These are phyloP conservation scores for Pythium sukuiense DNA, from an alignment of 352 stramenopile genomes.

Conservation along the genomic window DNA sequence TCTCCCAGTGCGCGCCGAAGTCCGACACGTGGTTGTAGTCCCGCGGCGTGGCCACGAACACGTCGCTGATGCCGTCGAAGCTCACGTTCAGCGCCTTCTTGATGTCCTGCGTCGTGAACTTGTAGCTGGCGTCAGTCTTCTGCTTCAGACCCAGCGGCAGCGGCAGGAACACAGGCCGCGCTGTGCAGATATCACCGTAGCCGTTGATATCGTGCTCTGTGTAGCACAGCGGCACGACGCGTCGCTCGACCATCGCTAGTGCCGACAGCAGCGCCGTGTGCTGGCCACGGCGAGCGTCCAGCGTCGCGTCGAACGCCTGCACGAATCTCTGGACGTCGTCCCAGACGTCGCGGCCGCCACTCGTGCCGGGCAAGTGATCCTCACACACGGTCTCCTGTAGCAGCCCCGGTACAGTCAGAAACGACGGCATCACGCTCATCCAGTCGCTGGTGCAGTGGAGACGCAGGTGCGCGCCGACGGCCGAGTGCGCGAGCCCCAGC, in stretches of 20 bases:
- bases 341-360: background rate
- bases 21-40: slow-evolving; percentile 51
- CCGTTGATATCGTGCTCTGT: slow-evolving; percentile 13
- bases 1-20: slow-evolving; percentile 55
- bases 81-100: slow-evolving; percentile 3
- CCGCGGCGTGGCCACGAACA: slow-evolving; percentile 30
- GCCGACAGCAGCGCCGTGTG: slow-evolving; percentile 16
- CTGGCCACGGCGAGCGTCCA: slow-evolving; percentile 16
- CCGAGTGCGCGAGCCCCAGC: slow-evolving; percentile 10
- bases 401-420: slow-evolving; percentile 5
- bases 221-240: slow-evolving; percentile 21
- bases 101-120: slow-evolving; percentile 12
- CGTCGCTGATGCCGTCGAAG: slow-evolving; percentile 32
- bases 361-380: background rate
- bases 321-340: slow-evolving; percentile 18
- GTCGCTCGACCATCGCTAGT: slow-evolving; percentile 12
- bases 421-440: slow-evolving; percentile 9
- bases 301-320: slow-evolving; percentile 12
- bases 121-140: background rate
- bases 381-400: slow-evolving; percentile 11
- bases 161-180: slow-evolving; percentile 20
- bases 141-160: slow-evolving; percentile 1
- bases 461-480: slow-evolving; percentile 9
- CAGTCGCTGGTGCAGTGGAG: slow-evolving; percentile 16
- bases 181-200: slow-evolving; percentile 24